Evolutionary conservation across 768 basidiomycete genomes (phyloP).

Genomic region (Leccinum subgranulosum): DNA sequence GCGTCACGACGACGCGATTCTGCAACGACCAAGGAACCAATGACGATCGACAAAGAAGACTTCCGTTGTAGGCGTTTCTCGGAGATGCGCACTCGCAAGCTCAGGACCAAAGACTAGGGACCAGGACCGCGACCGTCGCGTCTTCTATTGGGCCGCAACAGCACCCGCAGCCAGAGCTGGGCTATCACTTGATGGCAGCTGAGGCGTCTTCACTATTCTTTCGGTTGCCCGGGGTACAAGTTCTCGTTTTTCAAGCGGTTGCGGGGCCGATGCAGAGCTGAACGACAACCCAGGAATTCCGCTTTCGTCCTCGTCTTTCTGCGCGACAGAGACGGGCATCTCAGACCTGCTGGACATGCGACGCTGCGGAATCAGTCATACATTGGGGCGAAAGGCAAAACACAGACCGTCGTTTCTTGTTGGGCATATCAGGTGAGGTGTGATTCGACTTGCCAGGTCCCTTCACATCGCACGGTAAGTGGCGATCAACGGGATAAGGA

Average conservation of each 20-base stretch:
- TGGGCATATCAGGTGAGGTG: conserved; percentile 67
- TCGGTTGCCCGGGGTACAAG: conserved; percentile 39
- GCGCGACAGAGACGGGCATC: conserved; percentile 19
- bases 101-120: neutral
- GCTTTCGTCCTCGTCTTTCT: conserved; percentile 39
- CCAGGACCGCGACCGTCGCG: neutral
- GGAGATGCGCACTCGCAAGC: conserved; percentile 4
- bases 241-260: conserved; percentile 38
- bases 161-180: conserved; percentile 50
- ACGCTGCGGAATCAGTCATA: conserved; percentile 29
- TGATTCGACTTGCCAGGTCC: conserved; percentile 58
- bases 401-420: conserved; percentile 79
- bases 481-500: conserved; percentile 12
- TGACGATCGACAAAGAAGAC: neutral
- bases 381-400: conserved; percentile 14
- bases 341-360: conserved; percentile 42
- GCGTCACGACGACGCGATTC: neutral
- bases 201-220: conserved; percentile 53
- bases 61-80: neutral
- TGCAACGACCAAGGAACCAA: conserved; percentile 1
- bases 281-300: conserved; percentile 34
- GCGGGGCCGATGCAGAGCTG: conserved; percentile 29
- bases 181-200: conserved; percentile 60
- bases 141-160: conserved; percentile 29
- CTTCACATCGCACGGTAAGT: conserved; percentile 43